phyloP scores from a whole-genome alignment of 2,329 filamentous ascomycete genomes.

The Colletotrichum caudatum region DNA sequence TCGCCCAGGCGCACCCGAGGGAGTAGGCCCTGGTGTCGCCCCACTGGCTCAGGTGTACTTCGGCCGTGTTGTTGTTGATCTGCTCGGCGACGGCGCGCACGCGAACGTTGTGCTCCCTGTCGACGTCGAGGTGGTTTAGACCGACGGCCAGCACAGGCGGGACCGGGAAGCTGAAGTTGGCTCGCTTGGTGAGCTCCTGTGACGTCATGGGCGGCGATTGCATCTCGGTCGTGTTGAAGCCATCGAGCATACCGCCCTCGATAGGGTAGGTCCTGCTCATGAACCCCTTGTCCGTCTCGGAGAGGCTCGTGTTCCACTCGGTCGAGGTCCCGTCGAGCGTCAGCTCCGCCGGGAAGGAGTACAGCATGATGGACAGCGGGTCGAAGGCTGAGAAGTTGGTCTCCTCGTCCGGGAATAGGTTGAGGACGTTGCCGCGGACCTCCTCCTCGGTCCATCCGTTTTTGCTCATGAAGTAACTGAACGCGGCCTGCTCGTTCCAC shows the following conservation, averaged over 20 bases:
- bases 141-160: slow-evolving; percentile 40
- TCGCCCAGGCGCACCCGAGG: slow-evolving; percentile 33
- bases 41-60: slow-evolving; percentile 35
- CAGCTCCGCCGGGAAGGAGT: slow-evolving; percentile 41
- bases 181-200: slow-evolving; percentile 9
- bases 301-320: slow-evolving; percentile 42
- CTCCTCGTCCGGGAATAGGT: slow-evolving; percentile 15
- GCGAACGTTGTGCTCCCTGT: slow-evolving; percentile 32
- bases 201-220: slow-evolving; percentile 28
- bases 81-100: slow-evolving; percentile 29
- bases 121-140: slow-evolving; percentile 32
- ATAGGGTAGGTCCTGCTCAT: slow-evolving; percentile 41
- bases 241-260: slow-evolving; percentile 17
- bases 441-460: slow-evolving; percentile 25
- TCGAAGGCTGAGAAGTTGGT: slow-evolving; percentile 42
- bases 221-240: slow-evolving; percentile 42
- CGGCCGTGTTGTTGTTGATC: slow-evolving; percentile 3
- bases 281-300: slow-evolving; percentile 43
- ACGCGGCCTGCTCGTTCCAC: slow-evolving; percentile 45
- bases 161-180: slow-evolving; percentile 21
- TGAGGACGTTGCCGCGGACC: slow-evolving; percentile 6
- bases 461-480: slow-evolving; percentile 35
- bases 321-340: slow-evolving; percentile 37
- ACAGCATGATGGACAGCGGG: slow-evolving; percentile 44
- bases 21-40: slow-evolving; percentile 35